Evolutionary conservation across 106 monocot species (phyloP).

Genomic region (Amphibolis antarctica): DNA sequence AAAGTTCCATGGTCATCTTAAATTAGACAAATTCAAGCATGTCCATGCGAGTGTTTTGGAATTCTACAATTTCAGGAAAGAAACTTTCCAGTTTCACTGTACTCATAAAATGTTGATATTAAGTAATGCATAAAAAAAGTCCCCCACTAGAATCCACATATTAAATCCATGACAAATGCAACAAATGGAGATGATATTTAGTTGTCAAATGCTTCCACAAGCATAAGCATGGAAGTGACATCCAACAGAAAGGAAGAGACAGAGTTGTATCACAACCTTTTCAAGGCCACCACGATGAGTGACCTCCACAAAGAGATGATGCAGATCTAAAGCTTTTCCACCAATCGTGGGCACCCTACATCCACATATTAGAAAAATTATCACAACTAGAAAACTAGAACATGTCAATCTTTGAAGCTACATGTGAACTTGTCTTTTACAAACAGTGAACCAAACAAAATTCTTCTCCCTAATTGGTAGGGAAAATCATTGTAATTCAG

Average conservation of each 20-base stretch:
- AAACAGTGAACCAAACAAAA: too few species aligned
- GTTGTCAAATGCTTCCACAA: not conserved
- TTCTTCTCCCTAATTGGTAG: too few species aligned
- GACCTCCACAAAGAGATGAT: constrained; percentile 78
- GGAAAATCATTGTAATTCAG: too few species aligned
- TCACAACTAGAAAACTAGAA: not conserved
- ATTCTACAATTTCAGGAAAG: too few species aligned
- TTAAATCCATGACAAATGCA: too few species aligned
- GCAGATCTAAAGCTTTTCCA: constrained; percentile 79
- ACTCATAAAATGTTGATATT: too few species aligned
- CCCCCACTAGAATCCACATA: too few species aligned
- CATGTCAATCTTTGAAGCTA: not conserved
- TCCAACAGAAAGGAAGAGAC: not conserved
- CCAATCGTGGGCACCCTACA: constrained; percentile 79
- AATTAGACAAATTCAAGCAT: not conserved
- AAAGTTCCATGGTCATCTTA: not conserved
- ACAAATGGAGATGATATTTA: not conserved
- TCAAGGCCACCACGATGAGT: constrained; percentile 87
- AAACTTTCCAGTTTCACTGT: too few species aligned
- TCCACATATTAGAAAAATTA: not conserved
- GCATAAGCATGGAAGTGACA: not conserved
- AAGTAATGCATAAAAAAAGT: too few species aligned
- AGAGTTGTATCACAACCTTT: constrained; percentile 23
- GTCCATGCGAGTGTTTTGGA: too few species aligned
- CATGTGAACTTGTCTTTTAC: not conserved